Percentiles rank a stretch among this genome's conserved stretches.
These are phyloP conservation scores for Wickerhamomyces rabaulensis DNA, from an alignment of 805 yeast species.

Conservation along the genomic window DNA sequence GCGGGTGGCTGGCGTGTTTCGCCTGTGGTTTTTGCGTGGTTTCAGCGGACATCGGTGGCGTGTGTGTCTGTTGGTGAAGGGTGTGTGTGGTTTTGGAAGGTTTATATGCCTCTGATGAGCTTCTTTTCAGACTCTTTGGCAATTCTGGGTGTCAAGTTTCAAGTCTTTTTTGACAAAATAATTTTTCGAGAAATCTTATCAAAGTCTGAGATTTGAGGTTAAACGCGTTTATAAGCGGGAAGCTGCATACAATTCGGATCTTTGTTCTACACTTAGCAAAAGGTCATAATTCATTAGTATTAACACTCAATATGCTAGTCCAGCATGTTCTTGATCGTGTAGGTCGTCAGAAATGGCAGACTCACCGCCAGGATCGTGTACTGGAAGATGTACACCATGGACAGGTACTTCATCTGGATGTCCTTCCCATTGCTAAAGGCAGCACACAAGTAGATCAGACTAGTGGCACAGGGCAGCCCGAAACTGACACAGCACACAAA, in stretches of 20 bases:
- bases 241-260: too few species aligned
- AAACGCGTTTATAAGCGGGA: too few species aligned
- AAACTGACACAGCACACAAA: constrained; percentile 74
- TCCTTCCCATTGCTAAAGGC: constrained; percentile 41
- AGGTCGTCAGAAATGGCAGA: constrained; percentile 21
- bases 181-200: too few species aligned
- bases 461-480: constrained; percentile 87
- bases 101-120: too few species aligned
- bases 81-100: too few species aligned
- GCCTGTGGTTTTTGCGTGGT: neutral
- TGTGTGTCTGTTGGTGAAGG: too few species aligned
- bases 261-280: too few species aligned
- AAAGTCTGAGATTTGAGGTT: too few species aligned
- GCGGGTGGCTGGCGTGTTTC: neutral
- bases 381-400: constrained; percentile 20
- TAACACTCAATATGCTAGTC: constrained; percentile 2
- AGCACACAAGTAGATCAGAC: constrained; percentile 83
- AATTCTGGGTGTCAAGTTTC: too few species aligned
- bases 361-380: constrained; percentile 20
- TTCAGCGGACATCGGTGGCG: neutral
- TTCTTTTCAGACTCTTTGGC: too few species aligned
- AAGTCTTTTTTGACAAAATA: too few species aligned
- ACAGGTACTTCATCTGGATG: constrained; percentile 20
- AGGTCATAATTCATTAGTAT: neutral
- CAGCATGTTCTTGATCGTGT: constrained; percentile 9